Evolutionary conservation across 164 flowering plant genomes (phyloP), one percentile per base, ranked within the genome.

Genomic region (Warburgia ugandensis): DNA sequence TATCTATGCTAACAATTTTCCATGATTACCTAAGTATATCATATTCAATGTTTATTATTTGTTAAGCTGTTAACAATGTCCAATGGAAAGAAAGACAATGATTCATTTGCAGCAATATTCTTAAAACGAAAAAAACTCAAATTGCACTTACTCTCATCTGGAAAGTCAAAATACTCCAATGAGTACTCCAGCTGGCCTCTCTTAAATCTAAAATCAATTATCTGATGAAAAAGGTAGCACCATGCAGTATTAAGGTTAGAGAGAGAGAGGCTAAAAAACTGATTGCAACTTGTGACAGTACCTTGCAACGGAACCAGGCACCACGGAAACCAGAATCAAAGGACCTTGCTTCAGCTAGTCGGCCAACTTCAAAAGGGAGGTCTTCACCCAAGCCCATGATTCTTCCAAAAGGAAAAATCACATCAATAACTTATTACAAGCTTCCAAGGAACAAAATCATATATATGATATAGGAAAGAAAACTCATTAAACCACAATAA

Each of bases 301-400:
- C 92, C 87, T 70, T 68, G 69, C 85, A 79, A 39, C 83, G 68
- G 45, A 84, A 84, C 92, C 92, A 84, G 5, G 88, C 85, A 29
- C 83, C 77, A 45, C 87, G 92, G 63, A 31, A 84, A 45, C 92
- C 92, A 23, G 1, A 0, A 11, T 29, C 6, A 48, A 77, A 79
- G 7, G 80, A 73, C 62, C 55, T 71, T 12, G 71, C 48, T 53
- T 84, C 92, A 8, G 62, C 80, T 28, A 38, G 12, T 48, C 79
- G 74, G 9, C 79, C 85, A 50, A 74, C 77, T 66, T 74, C 29
- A 50, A 79, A 75, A 21, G 81, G 76, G 27, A 78, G 60, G 5
- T 47, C 20, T 26, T 20, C 9, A 47, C 13, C 26, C 0, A 23
- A 11, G 28, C 13, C 23, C 26, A 44, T 20, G n/a, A n/a, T n/a